Base-by-base conservation (phyloP, 2,329 filamentous ascomycete species). In the Exserohilum rostratum region DNA sequence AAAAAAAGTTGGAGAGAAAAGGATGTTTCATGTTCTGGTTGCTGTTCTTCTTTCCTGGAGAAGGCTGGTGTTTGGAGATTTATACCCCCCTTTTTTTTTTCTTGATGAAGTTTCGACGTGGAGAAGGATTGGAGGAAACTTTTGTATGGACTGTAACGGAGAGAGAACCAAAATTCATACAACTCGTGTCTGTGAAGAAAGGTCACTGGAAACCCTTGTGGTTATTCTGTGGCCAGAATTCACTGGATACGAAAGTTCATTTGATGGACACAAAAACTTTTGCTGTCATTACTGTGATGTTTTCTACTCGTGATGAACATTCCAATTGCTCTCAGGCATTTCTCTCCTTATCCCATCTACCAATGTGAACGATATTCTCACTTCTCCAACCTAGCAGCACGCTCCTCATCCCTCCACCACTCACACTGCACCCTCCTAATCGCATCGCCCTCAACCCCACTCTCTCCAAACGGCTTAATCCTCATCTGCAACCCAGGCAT, bases 1-100 rank as follows among this genome's bases (percentile, higher is more conserved):
- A 22, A 29, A 10, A 29, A 6, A 11, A 29, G 5, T 11, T 18
- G 11, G 9, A 9, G 42, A 10, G 30, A 13, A 12, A 3, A 17
- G 18, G 18, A 33, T n/a, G n/a, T n/a, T n/a, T n/a, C 22, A 25
- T 25, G 22, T 7, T 25, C 22, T 25, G 4, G 22, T 25, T 25
- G 4, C 7, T 25, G 7, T 25, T 25, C 40, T 11, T 30, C 25
- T 22, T 54, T 54, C 34, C 34, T 50, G 70, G 70, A 73, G 71
- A 70, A 73, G 22, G 70, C 70, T 73, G 70, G 71, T 73, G 71
- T 74, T 74, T 74, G 71, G 70, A 65, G 71, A 48, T 40, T 15
- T 48, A 74, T 73, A 74, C 69, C 70, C 71, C 66, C 56, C 66
- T 66, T 66, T 57, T 50, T 42, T 50, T 31, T 38, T 38, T 53